Evolutionary conservation across 164 flowering plant species (phyloP), one percentile per base, ranked within the genome.

Genomic region (Nymphaea thermarum): DNA sequence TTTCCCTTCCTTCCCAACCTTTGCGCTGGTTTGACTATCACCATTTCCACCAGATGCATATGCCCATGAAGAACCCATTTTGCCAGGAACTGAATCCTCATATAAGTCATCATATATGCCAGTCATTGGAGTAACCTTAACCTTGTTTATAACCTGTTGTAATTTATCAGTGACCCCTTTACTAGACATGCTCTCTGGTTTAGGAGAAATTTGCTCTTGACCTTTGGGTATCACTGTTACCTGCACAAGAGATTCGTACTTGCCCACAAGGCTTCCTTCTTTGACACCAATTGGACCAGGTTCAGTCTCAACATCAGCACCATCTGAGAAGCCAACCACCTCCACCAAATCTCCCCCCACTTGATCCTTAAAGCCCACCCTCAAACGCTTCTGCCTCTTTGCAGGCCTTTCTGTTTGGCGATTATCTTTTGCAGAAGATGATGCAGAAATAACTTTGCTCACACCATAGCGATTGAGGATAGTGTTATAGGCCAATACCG

Each of bases 181-280:
- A 16, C 76, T 77, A 3, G 83, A 68, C 51, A 67, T 16, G 43
- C 64, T 74, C 5, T 77, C 86, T 72, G 85, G 93, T 74, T 73
- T 82, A 3, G 64, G 44, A 47, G 85, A 66, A 15, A 42, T 36
- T 14, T 73, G 86, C 61, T 81, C 95, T 77, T 87, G 87, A 47
- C 92, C 91, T 81, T 90, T 89, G 3, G 99, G 99, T 73, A 94
- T 84, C n/a, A 95, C 79, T 2, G 90, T 89, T 64, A 76, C 73
- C 71, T 89, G 96, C 18, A 95, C 96, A 71, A 92, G 91, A 42
- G 98, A 88, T 71, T 90, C 97, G 64, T 92, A 95, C 77, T 95
- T 95, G 18, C 99, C 99, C 60, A 90, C 99, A 67, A 95, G 98
- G 77, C 97, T 90, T 64, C 98, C 99, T 82, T 93, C 99, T 78